phyloP scores from a whole-genome alignment of 1,139 yeast species.

The Scheffersomyces parashehatae region DNA sequence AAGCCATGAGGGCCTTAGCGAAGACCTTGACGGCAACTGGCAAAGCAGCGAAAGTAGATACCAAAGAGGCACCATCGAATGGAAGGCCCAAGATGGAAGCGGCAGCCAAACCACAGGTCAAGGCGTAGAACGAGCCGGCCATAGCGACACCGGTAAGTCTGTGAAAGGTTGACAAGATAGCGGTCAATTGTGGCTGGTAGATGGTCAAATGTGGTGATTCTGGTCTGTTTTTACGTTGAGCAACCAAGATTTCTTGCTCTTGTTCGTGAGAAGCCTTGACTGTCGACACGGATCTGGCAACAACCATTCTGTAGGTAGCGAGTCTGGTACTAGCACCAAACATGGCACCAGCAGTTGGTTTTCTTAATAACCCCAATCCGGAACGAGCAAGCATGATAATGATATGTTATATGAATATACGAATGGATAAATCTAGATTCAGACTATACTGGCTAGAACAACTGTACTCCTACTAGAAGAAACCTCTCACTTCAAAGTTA shows the following conservation, averaged over 20 bases:
- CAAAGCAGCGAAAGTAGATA: slow-evolving; percentile 53
- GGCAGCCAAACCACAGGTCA: slow-evolving; percentile 75
- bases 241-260: slow-evolving; percentile 69
- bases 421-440: too few relatives aligned
- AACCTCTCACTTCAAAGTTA: too few relatives aligned
- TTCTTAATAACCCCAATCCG: slow-evolving; percentile 16
- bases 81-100: slow-evolving; percentile 64
- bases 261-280: slow-evolving; percentile 61
- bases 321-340: not conserved
- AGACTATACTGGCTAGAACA: too few relatives aligned
- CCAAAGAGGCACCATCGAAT: slow-evolving; percentile 63
- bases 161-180: slow-evolving; percentile 78
- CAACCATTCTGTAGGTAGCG: slow-evolving; percentile 3
- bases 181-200: slow-evolving; percentile 87
- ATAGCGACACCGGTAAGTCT: slow-evolving; percentile 86
- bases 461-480: too few relatives aligned
- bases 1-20: slow-evolving; percentile 69
- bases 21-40: slow-evolving; percentile 64
- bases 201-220: slow-evolving; percentile 87
- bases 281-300: slow-evolving; percentile 47
- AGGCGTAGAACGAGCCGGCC: slow-evolving; percentile 76
- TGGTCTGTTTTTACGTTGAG: slow-evolving; percentile 89
- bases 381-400: slow-evolving; percentile 16
- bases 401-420: too few relatives aligned
- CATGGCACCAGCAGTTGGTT: not conserved